Conservation (phyloP, 495 filamentous ascomycete genomes). For the Daldinia loculata region DNA sequence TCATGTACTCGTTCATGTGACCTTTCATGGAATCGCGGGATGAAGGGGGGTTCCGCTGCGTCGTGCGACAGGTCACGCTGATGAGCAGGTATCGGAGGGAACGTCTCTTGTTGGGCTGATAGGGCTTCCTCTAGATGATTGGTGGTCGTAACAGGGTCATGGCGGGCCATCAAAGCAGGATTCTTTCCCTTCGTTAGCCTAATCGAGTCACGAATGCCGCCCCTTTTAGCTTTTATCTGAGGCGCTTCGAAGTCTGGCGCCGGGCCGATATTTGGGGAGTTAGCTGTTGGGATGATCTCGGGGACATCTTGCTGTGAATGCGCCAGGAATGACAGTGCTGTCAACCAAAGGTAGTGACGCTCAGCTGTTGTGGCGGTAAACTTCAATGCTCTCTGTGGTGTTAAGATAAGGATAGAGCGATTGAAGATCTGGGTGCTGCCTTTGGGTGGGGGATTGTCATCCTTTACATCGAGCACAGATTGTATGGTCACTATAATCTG, state of each 20-base stretch:
- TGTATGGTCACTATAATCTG: conserved; percentile 80
- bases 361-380: conserved; percentile 87
- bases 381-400: conserved; percentile 91
- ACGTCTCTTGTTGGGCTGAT: conserved; percentile 29
- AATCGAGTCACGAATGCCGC: conserved; percentile 89
- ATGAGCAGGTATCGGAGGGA: conserved; percentile 45
- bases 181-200: conserved; percentile 84
- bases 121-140: conserved; percentile 38
- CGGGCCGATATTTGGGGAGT: conserved; percentile 57
- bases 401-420: conserved; percentile 93
- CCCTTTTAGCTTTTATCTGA: conserved; percentile 53
- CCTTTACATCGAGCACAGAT: conserved; percentile 95
- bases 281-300: conserved; percentile 68
- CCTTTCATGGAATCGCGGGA: conserved; percentile 75
- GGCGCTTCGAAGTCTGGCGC: conserved; percentile 60
- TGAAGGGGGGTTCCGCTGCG: conserved; percentile 77
- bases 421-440: conserved; percentile 74
- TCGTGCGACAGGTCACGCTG: conserved; percentile 54
- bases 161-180: conserved; percentile 52
- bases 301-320: conserved; percentile 80
- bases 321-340: conserved; percentile 90
- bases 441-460: conserved; percentile 89
- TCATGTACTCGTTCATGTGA: conserved; percentile 55
- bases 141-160: conserved; percentile 19
- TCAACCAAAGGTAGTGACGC: conserved; percentile 95